Base-by-base conservation (phyloP, 495 filamentous ascomycete species). In the Trichoderma parareesei region DNA sequence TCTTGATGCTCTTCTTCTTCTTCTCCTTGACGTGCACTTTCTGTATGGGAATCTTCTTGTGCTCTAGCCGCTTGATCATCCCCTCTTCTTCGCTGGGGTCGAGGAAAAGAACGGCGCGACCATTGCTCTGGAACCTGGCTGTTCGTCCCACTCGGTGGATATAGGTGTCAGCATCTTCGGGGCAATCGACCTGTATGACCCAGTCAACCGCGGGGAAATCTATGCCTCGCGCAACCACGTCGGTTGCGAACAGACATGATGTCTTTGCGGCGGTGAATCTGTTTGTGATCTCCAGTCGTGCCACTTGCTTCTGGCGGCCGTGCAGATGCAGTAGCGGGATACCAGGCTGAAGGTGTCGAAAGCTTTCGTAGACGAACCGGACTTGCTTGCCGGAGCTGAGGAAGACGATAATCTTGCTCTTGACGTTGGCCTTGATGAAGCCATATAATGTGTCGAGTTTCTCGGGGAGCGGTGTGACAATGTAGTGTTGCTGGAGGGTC, bases 191-290 rank as follows among this genome's bases (percentile, higher is more conserved):
- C 71, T 98, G 94, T 57, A 98, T 87, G 10, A 98, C 94, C 92
- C 94, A 98, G 73, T 98, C 94, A 1, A 98, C 93, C 13, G 92
- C 90, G 0, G 94, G 94, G 72, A 98, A 97, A 72, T 98, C 94
- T 9, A 98, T 81, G 63, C 94, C 94, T 69, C 94, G 83, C 0
- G 94, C 94, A 42, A 92, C 91, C 40, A 98, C 90, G 72, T 98
- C 94, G 0, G 94, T 99, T 1, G 93, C 90, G 70, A 99, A 96
- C 1, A 99, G 83, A 69, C 95, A 97, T 4, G 87, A 85, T 49
- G 89, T 81, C 69, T 93, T 89, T 2, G 92, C 81, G 11, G 86
- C 79, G 0, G 89, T 84, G 72, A 97, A 99, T 46, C 86, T 85
- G 4, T 82, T 82, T 0, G 93, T 95, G 61, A 96, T 93, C 46